Conservation (phyloP, 257 asterid genomes). For the Verbascum thapsus region DNA sequence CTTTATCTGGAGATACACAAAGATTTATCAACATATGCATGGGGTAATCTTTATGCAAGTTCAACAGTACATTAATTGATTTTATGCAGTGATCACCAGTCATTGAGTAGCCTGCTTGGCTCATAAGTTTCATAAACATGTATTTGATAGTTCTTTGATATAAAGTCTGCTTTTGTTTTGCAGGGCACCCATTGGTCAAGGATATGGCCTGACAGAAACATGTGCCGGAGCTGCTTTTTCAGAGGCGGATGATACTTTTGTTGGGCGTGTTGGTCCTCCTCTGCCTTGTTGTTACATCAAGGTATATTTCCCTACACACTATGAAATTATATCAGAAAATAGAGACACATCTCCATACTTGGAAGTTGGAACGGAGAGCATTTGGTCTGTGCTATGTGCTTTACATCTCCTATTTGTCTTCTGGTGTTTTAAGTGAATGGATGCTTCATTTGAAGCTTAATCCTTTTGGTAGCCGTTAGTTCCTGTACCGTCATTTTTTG, state of each 20-base stretch:
- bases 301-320: conserved; percentile 44
- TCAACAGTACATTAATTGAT: conserved; percentile 7
- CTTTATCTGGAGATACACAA: conserved; percentile 88
- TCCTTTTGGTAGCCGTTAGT: conserved; percentile 11
- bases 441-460: background rate
- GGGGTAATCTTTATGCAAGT: conserved; percentile 58
- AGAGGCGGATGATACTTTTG: conserved; percentile 77
- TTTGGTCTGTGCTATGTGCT: background rate
- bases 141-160: background rate
- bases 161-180: conserved; percentile 23
- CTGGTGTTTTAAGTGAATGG: background rate
- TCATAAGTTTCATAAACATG: conserved; percentile 14
- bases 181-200: conserved; percentile 97
- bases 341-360: conserved; percentile 19
- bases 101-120: conserved; percentile 12
- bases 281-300: conserved; percentile 86
- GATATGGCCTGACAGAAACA: conserved; percentile 92
- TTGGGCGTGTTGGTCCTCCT: conserved; percentile 98
- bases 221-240: conserved; percentile 95
- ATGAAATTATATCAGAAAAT: conserved; percentile 1
- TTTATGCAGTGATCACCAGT: conserved; percentile 1
- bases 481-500: conserved; percentile 20
- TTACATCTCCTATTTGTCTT: conserved; percentile 25
- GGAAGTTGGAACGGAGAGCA: conserved; percentile 15
- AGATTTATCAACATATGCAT: conserved; percentile 92